Evolutionary conservation across 164 flowering plant species (phyloP), one percentile per base, ranked within the genome.

Genomic region (Vitis riparia): DNA sequence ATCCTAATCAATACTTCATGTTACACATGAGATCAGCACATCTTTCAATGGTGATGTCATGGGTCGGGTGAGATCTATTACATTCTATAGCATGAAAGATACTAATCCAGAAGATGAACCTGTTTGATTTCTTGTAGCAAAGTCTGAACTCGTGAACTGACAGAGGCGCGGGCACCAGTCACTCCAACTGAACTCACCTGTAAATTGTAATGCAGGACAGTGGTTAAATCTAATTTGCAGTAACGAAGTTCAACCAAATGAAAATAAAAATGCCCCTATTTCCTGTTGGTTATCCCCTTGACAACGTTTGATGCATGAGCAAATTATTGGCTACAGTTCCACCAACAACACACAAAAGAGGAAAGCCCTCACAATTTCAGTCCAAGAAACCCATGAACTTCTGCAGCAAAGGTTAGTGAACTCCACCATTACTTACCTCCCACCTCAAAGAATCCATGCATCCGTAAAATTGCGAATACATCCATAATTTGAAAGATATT

Each of bases 181-280:
- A 94, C 97, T 72, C 98, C 98, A 68, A 85, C 67, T 29, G 97
- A 79, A 78, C 97, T 92, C 50, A 92, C 97, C 97, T 94, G 57
- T 58, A 23, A 23, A 23, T 23, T 23, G 27, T 23, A 63, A 66
- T 50, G 59, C 58, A 73, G 19, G 8, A 47, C 55, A 53, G 55
- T 16, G 23, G 32, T 27, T 15, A 50, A 27, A 9, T 27, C 7
- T 27, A 51, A 13, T 9, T 66, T 55, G 13, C 27, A 17, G 9
- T 8, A 55, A 65, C 7, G 51, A 50, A 27, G 30, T 50, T 14
- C 13, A 12, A 11, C 48, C 55, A 10, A 50, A 64, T 64, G 56
- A 17, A 23, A 64, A 64, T 11, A 44, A 23, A 23, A 23, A 23
- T 23, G 27, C 27, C 27, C 23, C 12, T 17, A 51, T 9, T 27